Percentiles rank a stretch among this genome's conserved stretches.
Conservation (phyloP, 2,329 filamentous ascomycete species). For the Fusarium paranaense region DNA sequence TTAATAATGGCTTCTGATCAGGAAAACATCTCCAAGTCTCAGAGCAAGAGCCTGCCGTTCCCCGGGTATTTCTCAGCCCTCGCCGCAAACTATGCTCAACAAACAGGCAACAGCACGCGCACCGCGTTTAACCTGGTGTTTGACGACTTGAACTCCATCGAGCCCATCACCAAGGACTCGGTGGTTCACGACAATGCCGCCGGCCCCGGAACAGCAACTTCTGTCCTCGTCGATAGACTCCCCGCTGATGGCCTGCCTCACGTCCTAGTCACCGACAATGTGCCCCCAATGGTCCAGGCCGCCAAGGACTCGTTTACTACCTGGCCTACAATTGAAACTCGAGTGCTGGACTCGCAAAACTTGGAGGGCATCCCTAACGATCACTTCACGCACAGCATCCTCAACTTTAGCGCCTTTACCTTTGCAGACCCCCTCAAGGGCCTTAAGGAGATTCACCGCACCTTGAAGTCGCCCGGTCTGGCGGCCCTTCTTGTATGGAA, state of each 20-base stretch:
- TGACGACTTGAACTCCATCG: slow-evolving; percentile 26
- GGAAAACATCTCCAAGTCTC: slow-evolving; percentile 1
- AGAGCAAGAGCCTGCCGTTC: slow-evolving; percentile 23
- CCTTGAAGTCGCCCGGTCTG: slow-evolving; percentile 44
- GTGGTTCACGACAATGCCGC: slow-evolving; percentile 49
- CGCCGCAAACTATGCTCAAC: slow-evolving; percentile 40
- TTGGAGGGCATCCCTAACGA: slow-evolving; percentile 32
- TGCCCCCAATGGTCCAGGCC: slow-evolving; percentile 29
- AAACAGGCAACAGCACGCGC: slow-evolving; percentile 46
- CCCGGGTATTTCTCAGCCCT: slow-evolving; percentile 43
- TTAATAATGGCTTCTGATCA: slow-evolving; percentile 7
- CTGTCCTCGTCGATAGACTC: slow-evolving; percentile 36
- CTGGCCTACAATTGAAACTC: slow-evolving; percentile 13
- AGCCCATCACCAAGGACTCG: slow-evolving; percentile 38
- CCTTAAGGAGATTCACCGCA: slow-evolving; percentile 46
- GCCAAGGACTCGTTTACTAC: slow-evolving; percentile 26
- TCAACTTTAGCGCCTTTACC: slow-evolving; percentile 48
- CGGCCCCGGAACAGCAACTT: slow-evolving; percentile 47
- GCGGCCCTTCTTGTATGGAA: slow-evolving; percentile 42
- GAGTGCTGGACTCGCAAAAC: slow-evolving; percentile 34
- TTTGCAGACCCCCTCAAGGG: slow-evolving; percentile 37
- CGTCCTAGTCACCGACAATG: slow-evolving; percentile 35
- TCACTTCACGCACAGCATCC: slow-evolving; percentile 43
- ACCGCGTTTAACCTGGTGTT: slow-evolving; percentile 34
- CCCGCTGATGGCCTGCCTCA: background rate